Evolutionary conservation across 148 eudicot genomes (phyloP), one percentile per base, ranked within the genome.

Genomic region (Rhododendron vialii): DNA sequence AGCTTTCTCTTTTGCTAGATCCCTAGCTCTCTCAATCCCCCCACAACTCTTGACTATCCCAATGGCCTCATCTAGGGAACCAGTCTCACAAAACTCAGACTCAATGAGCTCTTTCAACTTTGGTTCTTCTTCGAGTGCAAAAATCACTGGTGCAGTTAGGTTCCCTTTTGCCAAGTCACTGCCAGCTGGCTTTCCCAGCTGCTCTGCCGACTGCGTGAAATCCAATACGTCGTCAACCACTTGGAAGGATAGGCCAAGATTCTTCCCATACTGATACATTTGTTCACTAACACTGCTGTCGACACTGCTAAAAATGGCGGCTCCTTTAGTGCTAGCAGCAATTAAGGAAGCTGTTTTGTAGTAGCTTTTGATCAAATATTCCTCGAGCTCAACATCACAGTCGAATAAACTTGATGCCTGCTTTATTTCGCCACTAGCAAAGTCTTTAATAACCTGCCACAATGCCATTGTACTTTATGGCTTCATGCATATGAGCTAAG

Each of bases 361-460:
- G 89, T 94, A 96, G 90, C 98, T 96, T 87, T 95, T 96, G 90
- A 92, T 93, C 83, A 95, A 76, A 87, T 96, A 96, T 85, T 96
- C 98, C 43, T 96, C 98, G 0, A 96, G 92, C 82, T 93, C 88
- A 57, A 91, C 89, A 36, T 94, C 98, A 74, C 98, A 95, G 85
- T 96, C 98, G 75, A 96, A 96, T 71, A 95, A 87, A 78, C 96
- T 94, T 0, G 98, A 95, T 38, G 99, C 99, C 89, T 96, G 98
- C 92, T 95, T 95, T 85, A 96, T 96, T 92, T 96, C 99, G 43
- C 99, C 99, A 61, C 96, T 95, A 14, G 99, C 99, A 83, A 96
- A 96, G 87, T 96, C 99, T 94, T 96, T 96, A 78, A 96, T 96
- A 82, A 96, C 98, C 99, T 96, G 97, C 41, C 82, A 82, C 20